Percentiles rank a stretch among this genome's conserved stretches.
These are phyloP conservation scores for Gymnopilus junonius DNA, from an alignment of 768 basidiomycete species.

Conservation along the genomic window DNA sequence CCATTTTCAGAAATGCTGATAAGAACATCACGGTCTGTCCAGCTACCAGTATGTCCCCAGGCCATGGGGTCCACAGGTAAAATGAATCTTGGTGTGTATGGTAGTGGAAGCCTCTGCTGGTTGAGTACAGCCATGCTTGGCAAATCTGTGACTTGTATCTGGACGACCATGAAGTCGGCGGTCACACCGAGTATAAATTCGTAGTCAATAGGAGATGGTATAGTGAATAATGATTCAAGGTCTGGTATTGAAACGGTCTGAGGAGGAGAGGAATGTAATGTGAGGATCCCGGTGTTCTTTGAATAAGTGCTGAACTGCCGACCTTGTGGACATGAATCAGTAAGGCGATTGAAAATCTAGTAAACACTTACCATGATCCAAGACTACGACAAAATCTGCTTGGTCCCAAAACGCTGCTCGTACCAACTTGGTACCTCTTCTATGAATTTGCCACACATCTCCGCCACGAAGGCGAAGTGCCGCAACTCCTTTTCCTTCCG, in stretches of 20 bases:
- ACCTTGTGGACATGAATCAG: conserved; percentile 38
- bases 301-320: conserved; percentile 62
- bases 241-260: conserved; percentile 48
- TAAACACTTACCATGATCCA: conserved; percentile 58
- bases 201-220: conserved; percentile 54
- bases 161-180: conserved; percentile 58
- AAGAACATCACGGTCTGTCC: conserved; percentile 70
- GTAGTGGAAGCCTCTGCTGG: conserved; percentile 56
- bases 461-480: conserved; percentile 63
- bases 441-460: conserved; percentile 64
- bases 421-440: conserved; percentile 50
- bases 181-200: conserved; percentile 74
- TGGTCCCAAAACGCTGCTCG: conserved; percentile 55
- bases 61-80: conserved; percentile 89
- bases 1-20: conserved; percentile 79
- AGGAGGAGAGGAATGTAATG: conserved; percentile 55
- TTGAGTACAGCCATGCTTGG: conserved; percentile 51
- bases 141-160: conserved; percentile 48
- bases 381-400: conserved; percentile 71
- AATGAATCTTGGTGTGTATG: conserved; percentile 54
- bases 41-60: conserved; percentile 58
- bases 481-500: conserved; percentile 77
- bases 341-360: not conserved
- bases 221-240: conserved; percentile 66
- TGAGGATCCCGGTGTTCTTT: conserved; percentile 48